Conservation (phyloP, 441 rosid species). For the Euphorbia schlechtendalii region DNA sequence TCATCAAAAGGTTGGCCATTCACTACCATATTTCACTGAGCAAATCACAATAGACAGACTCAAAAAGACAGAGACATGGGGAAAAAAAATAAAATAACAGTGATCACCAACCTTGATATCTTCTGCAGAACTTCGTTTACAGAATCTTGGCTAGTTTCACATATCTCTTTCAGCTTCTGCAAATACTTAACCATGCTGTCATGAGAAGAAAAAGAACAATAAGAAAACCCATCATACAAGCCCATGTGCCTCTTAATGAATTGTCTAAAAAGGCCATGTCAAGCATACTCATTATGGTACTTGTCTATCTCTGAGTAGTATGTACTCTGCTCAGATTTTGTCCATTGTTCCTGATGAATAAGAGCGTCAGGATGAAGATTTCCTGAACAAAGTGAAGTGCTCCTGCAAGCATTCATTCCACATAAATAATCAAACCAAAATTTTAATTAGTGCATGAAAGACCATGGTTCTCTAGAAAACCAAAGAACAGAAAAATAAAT, state of each 20-base stretch:
- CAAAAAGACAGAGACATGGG: neutral
- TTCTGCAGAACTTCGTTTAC: slow-evolving; percentile 50
- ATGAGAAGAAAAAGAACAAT: slow-evolving; percentile 28
- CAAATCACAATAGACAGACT: slow-evolving; percentile 3
- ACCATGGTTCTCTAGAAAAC: slow-evolving; percentile 7
- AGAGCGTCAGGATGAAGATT: slow-evolving; percentile 79
- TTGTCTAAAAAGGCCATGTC: neutral
- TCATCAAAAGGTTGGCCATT: neutral
- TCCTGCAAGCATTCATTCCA: slow-evolving; percentile 60
- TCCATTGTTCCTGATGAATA: slow-evolving; percentile 38
- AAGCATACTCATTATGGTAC: slow-evolving; percentile 76
- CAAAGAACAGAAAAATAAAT: neutral
- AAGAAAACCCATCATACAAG: slow-evolving; percentile 13
- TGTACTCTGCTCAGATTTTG: slow-evolving; percentile 47
- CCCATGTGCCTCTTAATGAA: slow-evolving; percentile 5
- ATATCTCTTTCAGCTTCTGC: slow-evolving; percentile 63
- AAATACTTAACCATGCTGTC: slow-evolving; percentile 69
- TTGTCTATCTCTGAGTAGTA: slow-evolving; percentile 57
- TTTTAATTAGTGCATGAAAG: slow-evolving; percentile 6
- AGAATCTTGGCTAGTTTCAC: slow-evolving; percentile 69
- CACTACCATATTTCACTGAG: neutral
- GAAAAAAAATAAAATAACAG: slow-evolving; percentile 1
- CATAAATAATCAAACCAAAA: slow-evolving; percentile 17
- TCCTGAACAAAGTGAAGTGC: slow-evolving; percentile 63
- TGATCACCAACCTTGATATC: slow-evolving; percentile 54